A percentile compares a stretch with the other conserved stretches of the same genome.
phyloP scores from a whole-genome alignment of 2,329 filamentous ascomycete genomes.

The Incumbomyces delicatus region DNA sequence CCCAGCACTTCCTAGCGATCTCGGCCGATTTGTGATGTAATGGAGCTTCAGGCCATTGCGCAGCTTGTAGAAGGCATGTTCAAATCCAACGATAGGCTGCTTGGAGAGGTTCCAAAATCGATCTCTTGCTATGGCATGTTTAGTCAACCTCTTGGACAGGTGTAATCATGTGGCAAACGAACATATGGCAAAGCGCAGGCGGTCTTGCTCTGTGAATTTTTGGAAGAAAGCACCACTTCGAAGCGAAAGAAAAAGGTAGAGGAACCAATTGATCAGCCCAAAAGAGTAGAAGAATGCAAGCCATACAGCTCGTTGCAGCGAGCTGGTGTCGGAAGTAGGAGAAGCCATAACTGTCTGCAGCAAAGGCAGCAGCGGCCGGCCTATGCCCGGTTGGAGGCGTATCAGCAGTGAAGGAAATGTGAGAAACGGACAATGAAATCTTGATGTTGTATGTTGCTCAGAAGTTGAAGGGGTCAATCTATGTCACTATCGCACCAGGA shows the following conservation, averaged over 20 bases:
- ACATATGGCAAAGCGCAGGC: constrained; percentile 33
- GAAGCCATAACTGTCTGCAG: too few relatives aligned
- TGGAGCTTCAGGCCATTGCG: constrained; percentile 44
- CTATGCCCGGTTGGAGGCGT: too few relatives aligned
- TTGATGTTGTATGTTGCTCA: too few relatives aligned
- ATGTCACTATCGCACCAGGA: too few relatives aligned
- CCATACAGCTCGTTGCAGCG: background rate
- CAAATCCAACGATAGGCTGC: constrained; percentile 28
- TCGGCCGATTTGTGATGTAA: constrained; percentile 38
- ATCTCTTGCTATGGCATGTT: constrained; percentile 34
- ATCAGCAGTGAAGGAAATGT: too few relatives aligned
- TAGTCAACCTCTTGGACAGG: constrained; percentile 1
- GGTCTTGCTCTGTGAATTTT: constrained; percentile 30
- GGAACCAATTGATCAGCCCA: constrained; percentile 28
- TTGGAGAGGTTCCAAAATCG: constrained; percentile 46
- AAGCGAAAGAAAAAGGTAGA: constrained; percentile 26
- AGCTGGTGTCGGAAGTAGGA: too few relatives aligned
- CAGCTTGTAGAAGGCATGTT: constrained; percentile 44
- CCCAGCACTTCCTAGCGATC: constrained; percentile 14
- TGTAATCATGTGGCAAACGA: constrained; percentile 10
- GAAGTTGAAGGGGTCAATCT: too few relatives aligned
- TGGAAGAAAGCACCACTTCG: constrained; percentile 29
- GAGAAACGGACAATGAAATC: too few relatives aligned
- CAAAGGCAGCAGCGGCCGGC: too few relatives aligned
- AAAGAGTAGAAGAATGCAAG: constrained; percentile 13